Conservation (phyloP, 2,329 filamentous ascomycete genomes). For the Nigrograna mackinnonii region DNA sequence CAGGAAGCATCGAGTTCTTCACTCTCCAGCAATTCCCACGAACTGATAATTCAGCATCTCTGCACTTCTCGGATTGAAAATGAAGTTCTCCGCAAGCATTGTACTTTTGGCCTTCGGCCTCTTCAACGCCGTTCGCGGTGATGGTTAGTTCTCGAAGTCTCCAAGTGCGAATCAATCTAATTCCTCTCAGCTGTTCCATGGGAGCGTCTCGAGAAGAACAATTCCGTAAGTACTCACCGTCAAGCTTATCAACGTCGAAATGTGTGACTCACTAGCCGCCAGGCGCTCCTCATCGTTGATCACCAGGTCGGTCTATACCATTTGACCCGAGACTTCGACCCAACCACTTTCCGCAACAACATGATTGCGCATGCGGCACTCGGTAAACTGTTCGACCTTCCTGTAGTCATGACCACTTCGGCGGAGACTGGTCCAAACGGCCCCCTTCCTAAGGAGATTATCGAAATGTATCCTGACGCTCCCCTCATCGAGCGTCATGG, state of each 20-base stretch:
- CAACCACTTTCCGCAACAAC: slow-evolving; percentile 67
- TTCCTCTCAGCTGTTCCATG: slow-evolving; percentile 35
- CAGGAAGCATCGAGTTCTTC: too few species aligned
- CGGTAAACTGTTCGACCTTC: slow-evolving; percentile 68
- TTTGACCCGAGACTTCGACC: slow-evolving; percentile 67
- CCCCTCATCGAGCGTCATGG: slow-evolving; percentile 70
- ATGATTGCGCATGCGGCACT: slow-evolving; percentile 70
- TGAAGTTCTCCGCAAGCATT: slow-evolving; percentile 34
- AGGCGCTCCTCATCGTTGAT: slow-evolving; percentile 63
- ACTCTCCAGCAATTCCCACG: too few species aligned
- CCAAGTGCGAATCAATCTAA: slow-evolving; percentile 16
- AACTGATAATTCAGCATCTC: too few species aligned
- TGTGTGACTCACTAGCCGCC: too few species aligned
- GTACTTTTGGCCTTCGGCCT: slow-evolving; percentile 30
- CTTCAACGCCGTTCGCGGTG: slow-evolving; percentile 30
- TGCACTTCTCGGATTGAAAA: too few species aligned
- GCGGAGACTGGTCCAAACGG: slow-evolving; percentile 73
- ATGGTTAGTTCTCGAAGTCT: slow-evolving; percentile 22
- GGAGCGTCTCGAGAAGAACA: slow-evolving; percentile 47
- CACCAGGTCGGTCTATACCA: slow-evolving; percentile 63
- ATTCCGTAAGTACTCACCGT: slow-evolving; percentile 31
- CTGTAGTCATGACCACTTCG: slow-evolving; percentile 72
- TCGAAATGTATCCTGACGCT: slow-evolving; percentile 67
- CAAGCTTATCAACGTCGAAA: too few species aligned
- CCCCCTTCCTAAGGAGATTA: slow-evolving; percentile 69